A percentile compares a stretch with the other conserved stretches of the same genome.
Conservation (phyloP, 176 grass and related monocot genomes). For the Oryza rufipogon region DNA sequence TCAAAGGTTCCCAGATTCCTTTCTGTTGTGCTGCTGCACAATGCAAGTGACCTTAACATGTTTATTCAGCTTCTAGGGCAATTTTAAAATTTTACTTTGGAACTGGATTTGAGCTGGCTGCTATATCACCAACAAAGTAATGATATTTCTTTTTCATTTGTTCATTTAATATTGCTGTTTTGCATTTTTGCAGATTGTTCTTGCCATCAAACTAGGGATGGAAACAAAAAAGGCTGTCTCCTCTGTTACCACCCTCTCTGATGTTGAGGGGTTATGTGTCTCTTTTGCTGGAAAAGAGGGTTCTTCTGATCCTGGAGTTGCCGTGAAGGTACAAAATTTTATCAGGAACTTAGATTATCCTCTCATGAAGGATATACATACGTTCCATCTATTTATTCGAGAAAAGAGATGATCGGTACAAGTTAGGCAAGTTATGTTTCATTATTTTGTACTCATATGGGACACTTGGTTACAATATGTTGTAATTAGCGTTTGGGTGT, state of each 20-base stretch:
- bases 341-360: neutral
- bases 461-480: neutral
- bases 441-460: neutral
- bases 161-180: too few relatives aligned
- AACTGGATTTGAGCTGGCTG: neutral
- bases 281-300: conserved; percentile 69
- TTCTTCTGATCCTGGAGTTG: conserved; percentile 77
- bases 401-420: neutral
- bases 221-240: conserved; percentile 59
- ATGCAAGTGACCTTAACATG: neutral
- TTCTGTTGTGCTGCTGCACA: neutral
- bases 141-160: too few relatives aligned
- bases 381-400: neutral
- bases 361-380: neutral
- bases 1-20: neutral
- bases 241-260: conserved; percentile 78
- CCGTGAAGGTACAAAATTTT: conserved; percentile 67
- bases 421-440: neutral
- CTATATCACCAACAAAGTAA: neutral
- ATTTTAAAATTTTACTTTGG: neutral
- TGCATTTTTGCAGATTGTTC: conserved; percentile 65
- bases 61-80: conserved; percentile 19
- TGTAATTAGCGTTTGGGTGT: neutral
- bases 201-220: conserved; percentile 89
- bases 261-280: conserved; percentile 84